Percentiles rank a stretch among this genome's conserved stretches.
These are phyloP conservation scores for Polyrhizophydium stewartii DNA, from an alignment of 371 early-diverging fungal genomes.

Conservation along the genomic window DNA sequence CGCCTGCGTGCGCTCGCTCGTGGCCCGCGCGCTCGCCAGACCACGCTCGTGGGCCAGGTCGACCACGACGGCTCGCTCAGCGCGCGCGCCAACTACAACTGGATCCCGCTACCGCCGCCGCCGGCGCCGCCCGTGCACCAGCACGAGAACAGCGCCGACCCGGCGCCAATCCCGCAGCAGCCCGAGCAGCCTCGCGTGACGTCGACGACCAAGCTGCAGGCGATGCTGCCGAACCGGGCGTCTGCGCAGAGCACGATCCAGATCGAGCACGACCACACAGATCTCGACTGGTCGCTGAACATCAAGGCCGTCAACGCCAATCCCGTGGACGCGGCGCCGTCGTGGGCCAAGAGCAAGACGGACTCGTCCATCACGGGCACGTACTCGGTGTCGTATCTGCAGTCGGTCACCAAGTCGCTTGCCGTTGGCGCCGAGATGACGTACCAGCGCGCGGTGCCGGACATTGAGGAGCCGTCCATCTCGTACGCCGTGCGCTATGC, in stretches of 20 bases:
- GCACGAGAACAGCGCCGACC: slow-evolving; percentile 14
- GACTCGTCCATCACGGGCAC: slow-evolving; percentile 66
- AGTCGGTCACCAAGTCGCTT: slow-evolving; percentile 80
- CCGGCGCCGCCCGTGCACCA: slow-evolving; percentile 6
- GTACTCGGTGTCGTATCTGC: slow-evolving; percentile 80
- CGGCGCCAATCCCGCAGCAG: slow-evolving; percentile 9
- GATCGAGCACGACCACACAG: slow-evolving; percentile 87
- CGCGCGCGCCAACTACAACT: slow-evolving; percentile 66
- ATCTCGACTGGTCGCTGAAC: slow-evolving; percentile 79
- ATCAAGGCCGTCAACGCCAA: slow-evolving; percentile 94
- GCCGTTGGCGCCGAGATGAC: slow-evolving; percentile 86
- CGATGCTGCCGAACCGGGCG: slow-evolving; percentile 49
- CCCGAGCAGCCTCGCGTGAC: slow-evolving; percentile 2
- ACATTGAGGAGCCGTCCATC: slow-evolving; percentile 67
- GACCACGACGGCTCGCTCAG: slow-evolving; percentile 81
- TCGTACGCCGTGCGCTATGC: slow-evolving; percentile 39
- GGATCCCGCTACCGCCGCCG: slow-evolving; percentile 26
- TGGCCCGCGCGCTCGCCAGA: slow-evolving; percentile 23
- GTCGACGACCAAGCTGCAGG: slow-evolving; percentile 70
- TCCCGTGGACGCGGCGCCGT: slow-evolving; percentile 60
- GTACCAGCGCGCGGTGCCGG: slow-evolving; percentile 80
- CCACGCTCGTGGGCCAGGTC: slow-evolving; percentile 84
- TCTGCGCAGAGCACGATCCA: slow-evolving; percentile 78
- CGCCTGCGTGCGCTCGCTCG: neutral
- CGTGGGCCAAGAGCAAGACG: slow-evolving; percentile 7